phyloP scores from a whole-genome alignment of 2,329 filamentous ascomycete species.

The Graphilbum ipis-grandicollis region DNA sequence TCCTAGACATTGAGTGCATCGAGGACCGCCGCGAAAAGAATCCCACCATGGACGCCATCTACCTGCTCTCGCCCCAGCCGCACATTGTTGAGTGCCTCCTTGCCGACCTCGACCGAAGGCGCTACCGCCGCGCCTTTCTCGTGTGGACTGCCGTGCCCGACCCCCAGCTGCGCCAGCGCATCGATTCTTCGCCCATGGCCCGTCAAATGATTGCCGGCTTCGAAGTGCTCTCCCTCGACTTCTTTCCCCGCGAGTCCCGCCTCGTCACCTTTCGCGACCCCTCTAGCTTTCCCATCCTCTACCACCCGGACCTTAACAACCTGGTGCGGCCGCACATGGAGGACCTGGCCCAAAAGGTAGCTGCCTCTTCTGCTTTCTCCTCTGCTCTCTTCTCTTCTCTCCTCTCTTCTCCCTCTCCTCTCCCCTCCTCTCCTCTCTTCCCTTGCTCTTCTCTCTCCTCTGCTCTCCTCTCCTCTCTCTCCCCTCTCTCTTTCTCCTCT shows the following conservation, averaged over 20 bases:
- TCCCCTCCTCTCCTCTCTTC: too few species aligned
- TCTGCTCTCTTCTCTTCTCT: too few species aligned
- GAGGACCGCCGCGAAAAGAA: conserved; percentile 72
- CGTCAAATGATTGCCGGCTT: conserved; percentile 65
- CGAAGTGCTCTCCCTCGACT: conserved; percentile 73
- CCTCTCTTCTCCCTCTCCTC: too few species aligned
- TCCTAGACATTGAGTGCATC: conserved; percentile 78
- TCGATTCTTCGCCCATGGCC: conserved; percentile 53
- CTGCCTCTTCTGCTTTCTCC: not conserved
- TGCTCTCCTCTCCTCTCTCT: too few species aligned
- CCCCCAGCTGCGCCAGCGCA: conserved; percentile 49
- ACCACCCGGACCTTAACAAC: conserved; percentile 76
- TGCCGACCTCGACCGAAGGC: conserved; percentile 72
- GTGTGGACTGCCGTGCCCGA: conserved; percentile 73
- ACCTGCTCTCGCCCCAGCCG: conserved; percentile 69
- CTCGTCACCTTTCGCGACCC: conserved; percentile 85
- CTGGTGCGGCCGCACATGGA: conserved; percentile 73
- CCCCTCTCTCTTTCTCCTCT: too few species aligned
- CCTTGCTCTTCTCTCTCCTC: too few species aligned
- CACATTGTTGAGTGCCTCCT: conserved; percentile 89
- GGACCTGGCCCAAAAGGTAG: conserved; percentile 71
- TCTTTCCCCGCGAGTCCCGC: conserved; percentile 78
- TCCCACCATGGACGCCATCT: conserved; percentile 85
- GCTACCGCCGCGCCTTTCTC: conserved; percentile 64
- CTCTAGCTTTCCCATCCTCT: conserved; percentile 87